A percentile compares a stretch with the other conserved stretches of the same genome.
These are phyloP conservation scores for Ramularia collo-cygni DNA, from an alignment of 2,329 filamentous ascomycete genomes.

Conservation along the genomic window DNA sequence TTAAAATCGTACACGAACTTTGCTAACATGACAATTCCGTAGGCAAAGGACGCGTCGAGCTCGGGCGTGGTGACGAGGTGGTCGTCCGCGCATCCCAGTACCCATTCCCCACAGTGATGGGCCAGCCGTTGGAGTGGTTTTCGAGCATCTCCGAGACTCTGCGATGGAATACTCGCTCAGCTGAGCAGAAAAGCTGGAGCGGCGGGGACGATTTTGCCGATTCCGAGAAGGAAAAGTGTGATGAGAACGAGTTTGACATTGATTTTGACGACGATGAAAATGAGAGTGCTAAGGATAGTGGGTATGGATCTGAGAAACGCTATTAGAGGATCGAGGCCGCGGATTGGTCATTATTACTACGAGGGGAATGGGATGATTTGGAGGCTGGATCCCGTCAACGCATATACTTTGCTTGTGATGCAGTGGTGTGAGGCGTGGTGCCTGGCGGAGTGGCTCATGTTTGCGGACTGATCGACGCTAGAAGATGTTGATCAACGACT, in stretches of 20 bases:
- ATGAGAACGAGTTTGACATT: slow-evolving; percentile 59
- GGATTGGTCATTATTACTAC: too few relatives aligned
- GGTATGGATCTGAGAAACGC: slow-evolving; percentile 20
- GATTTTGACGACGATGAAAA: slow-evolving; percentile 70
- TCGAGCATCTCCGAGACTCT: slow-evolving; percentile 88
- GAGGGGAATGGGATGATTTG: too few relatives aligned
- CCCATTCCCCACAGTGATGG: slow-evolving; percentile 92
- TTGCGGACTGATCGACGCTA: too few relatives aligned
- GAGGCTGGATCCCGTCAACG: slow-evolving; percentile 12
- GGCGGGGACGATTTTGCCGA: slow-evolving; percentile 25
- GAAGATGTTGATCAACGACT: too few relatives aligned
- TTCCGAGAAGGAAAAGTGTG: slow-evolving; percentile 39
- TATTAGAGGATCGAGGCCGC: too few relatives aligned
- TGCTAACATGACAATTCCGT: too few relatives aligned
- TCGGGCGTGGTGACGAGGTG: slow-evolving; percentile 88
- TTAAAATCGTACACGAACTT: too few relatives aligned
- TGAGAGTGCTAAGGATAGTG: slow-evolving; percentile 24
- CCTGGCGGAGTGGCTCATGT: too few relatives aligned
- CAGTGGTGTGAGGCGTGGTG: too few relatives aligned
- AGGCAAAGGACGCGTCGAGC: slow-evolving; percentile 78
- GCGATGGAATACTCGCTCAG: slow-evolving; percentile 89
- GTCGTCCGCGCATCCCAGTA: slow-evolving; percentile 95
- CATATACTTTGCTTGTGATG: too few relatives aligned
- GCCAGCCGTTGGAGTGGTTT: slow-evolving; percentile 89
- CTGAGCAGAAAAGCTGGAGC: slow-evolving; percentile 80